Conservation (phyloP, 306 rosid species). For the Quercus bicolor region DNA sequence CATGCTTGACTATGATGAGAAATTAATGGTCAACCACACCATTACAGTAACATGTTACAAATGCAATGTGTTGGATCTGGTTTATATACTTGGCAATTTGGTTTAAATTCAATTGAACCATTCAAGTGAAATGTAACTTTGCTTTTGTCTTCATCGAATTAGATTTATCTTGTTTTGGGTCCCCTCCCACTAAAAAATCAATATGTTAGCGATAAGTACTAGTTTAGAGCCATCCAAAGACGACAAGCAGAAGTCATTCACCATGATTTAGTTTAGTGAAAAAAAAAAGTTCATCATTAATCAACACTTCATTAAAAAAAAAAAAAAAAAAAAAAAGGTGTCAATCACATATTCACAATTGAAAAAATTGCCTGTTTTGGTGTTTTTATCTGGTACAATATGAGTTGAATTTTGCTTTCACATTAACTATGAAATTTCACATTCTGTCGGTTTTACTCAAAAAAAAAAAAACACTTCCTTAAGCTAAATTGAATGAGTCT, state of each 20-base stretch:
- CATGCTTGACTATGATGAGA: background rate
- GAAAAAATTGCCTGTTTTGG: background rate
- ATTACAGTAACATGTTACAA: background rate
- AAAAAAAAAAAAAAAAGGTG: background rate
- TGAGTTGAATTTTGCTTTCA: background rate
- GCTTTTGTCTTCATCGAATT: background rate
- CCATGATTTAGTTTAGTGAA: slow-evolving; percentile 2
- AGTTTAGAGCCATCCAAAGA: slow-evolving; percentile 15
- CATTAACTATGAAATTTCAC: background rate
- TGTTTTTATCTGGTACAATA: background rate
- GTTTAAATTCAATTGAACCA: background rate
- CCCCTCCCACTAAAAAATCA: slow-evolving; percentile 15
- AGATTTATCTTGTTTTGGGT: slow-evolving; percentile 13
- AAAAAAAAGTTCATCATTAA: slow-evolving; percentile 15
- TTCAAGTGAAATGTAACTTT: background rate
- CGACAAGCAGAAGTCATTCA: slow-evolving; percentile 9
- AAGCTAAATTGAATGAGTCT: background rate
- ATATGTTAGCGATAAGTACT: slow-evolving; percentile 9
- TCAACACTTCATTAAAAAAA: background rate
- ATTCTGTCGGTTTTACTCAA: too few relatives aligned
- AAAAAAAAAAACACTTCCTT: background rate
- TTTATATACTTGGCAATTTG: background rate
- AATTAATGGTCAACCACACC: background rate
- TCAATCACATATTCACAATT: background rate
- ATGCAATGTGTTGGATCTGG: background rate